Percentiles rank a stretch among this genome's conserved stretches.
Evolutionary conservation across 495 filamentous ascomycete genomes (phyloP).

Genomic region (Trichoderma reesei): DNA sequence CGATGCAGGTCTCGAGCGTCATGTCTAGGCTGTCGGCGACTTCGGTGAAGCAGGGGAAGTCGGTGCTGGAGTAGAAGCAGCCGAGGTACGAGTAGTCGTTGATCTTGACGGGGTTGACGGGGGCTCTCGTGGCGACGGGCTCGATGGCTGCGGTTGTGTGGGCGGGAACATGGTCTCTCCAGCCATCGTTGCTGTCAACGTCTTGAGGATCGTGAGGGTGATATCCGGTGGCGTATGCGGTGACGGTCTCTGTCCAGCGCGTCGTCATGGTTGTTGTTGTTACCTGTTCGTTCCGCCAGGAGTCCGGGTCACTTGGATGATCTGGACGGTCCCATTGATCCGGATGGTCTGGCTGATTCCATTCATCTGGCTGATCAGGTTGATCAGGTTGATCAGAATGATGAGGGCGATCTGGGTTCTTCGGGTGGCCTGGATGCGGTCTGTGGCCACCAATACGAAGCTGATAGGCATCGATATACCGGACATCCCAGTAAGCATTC

Average conservation of each 20-base stretch:
- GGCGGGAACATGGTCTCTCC: background rate
- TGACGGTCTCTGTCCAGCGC: background rate
- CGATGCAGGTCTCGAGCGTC: background rate
- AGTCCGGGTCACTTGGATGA: no score
- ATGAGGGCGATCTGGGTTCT: no score
- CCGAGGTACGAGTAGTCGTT: slow-evolving; percentile 19
- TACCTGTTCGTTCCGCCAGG: background rate
- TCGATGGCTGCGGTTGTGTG: background rate
- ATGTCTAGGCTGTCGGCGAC: background rate
- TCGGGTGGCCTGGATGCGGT: background rate
- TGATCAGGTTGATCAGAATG: no score
- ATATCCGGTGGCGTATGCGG: background rate
- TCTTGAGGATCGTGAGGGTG: background rate
- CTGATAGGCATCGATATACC: slow-evolving; percentile 44
- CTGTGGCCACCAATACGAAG: background rate
- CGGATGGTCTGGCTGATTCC: no score
- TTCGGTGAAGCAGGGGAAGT: slow-evolving; percentile 12
- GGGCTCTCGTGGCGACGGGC: background rate
- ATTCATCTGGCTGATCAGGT: background rate
- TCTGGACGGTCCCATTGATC: no score
- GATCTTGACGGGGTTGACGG: slow-evolving; percentile 4
- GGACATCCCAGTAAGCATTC: slow-evolving; percentile 45
- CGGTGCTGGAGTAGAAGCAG: slow-evolving; percentile 20
- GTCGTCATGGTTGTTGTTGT: slow-evolving; percentile 8
- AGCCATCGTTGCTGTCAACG: no score